Evolutionary conservation across 2,329 filamentous ascomycete genomes (phyloP).

Genomic region (Nigrospora sphaerica): DNA sequence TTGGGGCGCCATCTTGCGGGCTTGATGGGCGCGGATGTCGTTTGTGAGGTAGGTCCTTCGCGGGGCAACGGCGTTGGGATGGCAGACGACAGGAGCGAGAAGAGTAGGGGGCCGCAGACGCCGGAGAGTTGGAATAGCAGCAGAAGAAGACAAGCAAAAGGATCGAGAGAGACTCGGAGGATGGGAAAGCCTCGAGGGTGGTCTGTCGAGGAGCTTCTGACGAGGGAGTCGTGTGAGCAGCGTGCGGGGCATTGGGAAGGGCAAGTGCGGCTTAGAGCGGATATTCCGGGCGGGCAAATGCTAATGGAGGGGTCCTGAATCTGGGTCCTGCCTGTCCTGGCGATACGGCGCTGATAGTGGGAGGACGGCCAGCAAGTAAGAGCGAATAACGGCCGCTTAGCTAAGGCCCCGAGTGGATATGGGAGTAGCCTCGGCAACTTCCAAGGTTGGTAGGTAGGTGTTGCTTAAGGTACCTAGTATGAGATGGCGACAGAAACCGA

Average conservation of each 20-base stretch:
- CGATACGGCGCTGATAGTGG: too few species aligned
- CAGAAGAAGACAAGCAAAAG: not conserved
- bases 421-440: too few species aligned
- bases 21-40: slow-evolving; percentile 49
- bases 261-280: not conserved
- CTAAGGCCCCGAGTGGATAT: too few species aligned
- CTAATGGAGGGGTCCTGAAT: too few species aligned
- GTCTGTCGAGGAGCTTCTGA: not conserved
- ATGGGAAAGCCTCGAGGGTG: not conserved
- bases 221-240: slow-evolving; percentile 8
- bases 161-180: slow-evolving; percentile 2
- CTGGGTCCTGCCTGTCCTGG: too few species aligned
- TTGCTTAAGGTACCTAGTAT: too few species aligned
- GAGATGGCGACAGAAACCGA: too few species aligned
- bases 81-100: not conserved
- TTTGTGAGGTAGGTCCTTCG: slow-evolving; percentile 42
- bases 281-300: too few species aligned
- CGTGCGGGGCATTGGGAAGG: slow-evolving; percentile 13
- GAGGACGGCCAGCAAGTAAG: too few species aligned
- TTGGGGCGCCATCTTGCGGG: slow-evolving; percentile 78
- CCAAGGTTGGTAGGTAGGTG: too few species aligned
- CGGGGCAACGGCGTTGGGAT: not conserved
- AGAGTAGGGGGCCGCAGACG: not conserved
- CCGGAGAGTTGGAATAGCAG: not conserved
- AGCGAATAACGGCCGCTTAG: too few species aligned